Conservation (phyloP, 805 yeast species). For the Starmerella stigmatis region DNA sequence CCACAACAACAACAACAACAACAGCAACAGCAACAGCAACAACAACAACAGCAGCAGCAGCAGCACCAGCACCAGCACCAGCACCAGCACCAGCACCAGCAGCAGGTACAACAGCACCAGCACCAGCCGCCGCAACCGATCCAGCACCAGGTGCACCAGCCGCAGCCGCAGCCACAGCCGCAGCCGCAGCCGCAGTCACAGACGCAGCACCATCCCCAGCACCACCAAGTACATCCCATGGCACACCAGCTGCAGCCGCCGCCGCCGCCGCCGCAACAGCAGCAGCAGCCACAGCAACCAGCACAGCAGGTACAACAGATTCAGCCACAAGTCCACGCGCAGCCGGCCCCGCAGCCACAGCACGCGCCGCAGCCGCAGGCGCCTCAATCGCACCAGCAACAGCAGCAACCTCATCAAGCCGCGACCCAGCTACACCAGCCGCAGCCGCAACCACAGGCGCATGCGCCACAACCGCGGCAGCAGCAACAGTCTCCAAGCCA, state of each 20-base stretch:
- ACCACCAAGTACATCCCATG: background rate
- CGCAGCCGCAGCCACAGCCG: conserved; percentile 10
- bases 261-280: background rate
- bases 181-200: conserved; percentile 9
- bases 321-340: conserved; percentile 9
- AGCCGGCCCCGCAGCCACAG: conserved; percentile 13
- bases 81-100: conserved; percentile 5
- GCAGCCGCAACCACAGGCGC: conserved; percentile 21
- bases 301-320: conserved; percentile 8
- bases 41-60: conserved; percentile 18
- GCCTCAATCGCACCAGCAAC: conserved; percentile 16
- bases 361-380: conserved; percentile 13
- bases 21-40: background rate
- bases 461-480: conserved; percentile 11
- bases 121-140: conserved; percentile 8
- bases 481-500: no score
- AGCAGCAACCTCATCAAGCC: conserved; percentile 13
- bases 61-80: conserved; percentile 12
- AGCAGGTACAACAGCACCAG: conserved; percentile 9
- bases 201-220: conserved; percentile 1
- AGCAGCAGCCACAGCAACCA: conserved; percentile 1
- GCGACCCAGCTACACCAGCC: no score
- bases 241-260: background rate
- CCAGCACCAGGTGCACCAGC: conserved; percentile 4
- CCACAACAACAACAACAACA: conserved; percentile 10